Conservation (phyloP, 106 monocot genomes). For the Allium sativum region DNA sequence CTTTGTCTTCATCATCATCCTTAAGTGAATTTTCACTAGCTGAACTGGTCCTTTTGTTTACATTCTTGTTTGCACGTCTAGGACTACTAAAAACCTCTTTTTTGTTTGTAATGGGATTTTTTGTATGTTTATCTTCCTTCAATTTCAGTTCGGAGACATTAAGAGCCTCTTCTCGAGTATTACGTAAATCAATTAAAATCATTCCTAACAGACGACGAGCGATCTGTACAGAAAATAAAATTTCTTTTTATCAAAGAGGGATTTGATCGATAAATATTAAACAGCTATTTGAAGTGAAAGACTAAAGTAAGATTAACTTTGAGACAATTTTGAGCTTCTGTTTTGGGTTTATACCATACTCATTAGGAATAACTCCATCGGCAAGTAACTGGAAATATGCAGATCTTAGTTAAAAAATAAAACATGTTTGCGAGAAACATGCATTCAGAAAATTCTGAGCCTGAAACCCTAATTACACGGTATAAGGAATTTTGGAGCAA, state of each 20-base stretch:
- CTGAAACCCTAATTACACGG: no score
- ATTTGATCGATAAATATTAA: background rate
- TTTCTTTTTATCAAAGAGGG: background rate
- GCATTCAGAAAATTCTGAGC: no score
- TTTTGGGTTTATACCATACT: slow-evolving; percentile 80
- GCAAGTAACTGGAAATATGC: slow-evolving; percentile 52
- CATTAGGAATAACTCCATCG: slow-evolving; percentile 88
- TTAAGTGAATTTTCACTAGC: slow-evolving; percentile 61
- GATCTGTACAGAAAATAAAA: slow-evolving; percentile 28
- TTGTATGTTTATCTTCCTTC: slow-evolving; percentile 18
- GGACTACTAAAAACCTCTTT: slow-evolving; percentile 22
- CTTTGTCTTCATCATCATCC: slow-evolving; percentile 75
- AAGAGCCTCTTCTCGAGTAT: slow-evolving; percentile 81
- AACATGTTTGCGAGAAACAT: no score
- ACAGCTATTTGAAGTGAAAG: no score
- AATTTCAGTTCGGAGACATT: slow-evolving; percentile 58
- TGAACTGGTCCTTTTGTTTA: slow-evolving; percentile 42
- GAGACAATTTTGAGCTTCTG: slow-evolving; percentile 89
- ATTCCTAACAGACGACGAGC: slow-evolving; percentile 78
- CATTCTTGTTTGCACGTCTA: slow-evolving; percentile 25
- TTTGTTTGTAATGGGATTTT: slow-evolving; percentile 11
- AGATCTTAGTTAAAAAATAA: background rate
- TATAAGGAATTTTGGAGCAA: no score
- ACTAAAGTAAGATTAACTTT: slow-evolving; percentile 44
- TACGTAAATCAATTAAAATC: slow-evolving; percentile 16